These are phyloP conservation scores for Xenoacremonium recifei DNA, from an alignment of 2,329 filamentous ascomycete genomes.

Conservation along the genomic window DNA sequence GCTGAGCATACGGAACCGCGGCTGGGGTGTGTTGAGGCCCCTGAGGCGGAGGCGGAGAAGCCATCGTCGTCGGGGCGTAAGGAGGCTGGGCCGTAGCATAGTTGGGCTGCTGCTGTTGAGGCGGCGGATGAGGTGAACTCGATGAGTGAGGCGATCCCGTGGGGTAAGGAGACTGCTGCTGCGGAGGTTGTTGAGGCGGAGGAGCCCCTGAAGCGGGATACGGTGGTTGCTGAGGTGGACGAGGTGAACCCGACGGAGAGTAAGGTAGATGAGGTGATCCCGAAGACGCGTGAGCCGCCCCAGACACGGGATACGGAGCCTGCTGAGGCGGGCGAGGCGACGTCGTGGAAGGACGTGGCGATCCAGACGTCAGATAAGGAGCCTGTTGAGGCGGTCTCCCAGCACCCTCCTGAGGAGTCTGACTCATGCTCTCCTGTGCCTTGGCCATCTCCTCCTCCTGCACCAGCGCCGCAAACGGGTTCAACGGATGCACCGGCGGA, in stretches of 20 bases:
- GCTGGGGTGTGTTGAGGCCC: neutral
- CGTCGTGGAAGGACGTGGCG: no score
- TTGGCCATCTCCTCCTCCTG: no score
- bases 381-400: no score
- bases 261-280: no score
- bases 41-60: neutral
- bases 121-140: neutral
- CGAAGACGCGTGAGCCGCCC: no score
- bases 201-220: neutral
- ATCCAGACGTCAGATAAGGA: no score
- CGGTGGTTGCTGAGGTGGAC: neutral
- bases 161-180: neutral
- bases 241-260: neutral
- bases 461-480: no score
- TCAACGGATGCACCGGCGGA: neutral
- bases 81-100: neutral
- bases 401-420: neutral
- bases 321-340: no score
- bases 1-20: constrained; percentile 15
- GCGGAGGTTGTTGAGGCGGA: neutral
- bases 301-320: no score
- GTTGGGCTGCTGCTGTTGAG: neutral
- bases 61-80: no score
- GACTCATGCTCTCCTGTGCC: no score
- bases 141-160: no score